A percentile compares a stretch with the other conserved stretches of the same genome.
Conservation (phyloP, 176 grass and related monocot genomes). For the Bonia amplexicaulis region DNA sequence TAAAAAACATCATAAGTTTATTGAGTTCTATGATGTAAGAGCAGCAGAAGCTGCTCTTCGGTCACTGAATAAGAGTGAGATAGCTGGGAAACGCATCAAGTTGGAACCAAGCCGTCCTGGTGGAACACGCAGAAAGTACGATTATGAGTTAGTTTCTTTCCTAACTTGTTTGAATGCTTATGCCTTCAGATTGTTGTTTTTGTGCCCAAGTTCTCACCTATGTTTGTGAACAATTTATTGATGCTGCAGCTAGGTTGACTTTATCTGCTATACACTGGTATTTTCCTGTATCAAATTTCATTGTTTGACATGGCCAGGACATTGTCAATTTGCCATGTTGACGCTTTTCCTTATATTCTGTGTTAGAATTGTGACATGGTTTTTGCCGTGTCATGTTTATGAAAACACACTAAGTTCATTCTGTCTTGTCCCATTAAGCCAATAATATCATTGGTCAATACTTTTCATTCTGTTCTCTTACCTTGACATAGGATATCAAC, state of each 20-base stretch:
- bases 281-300: background rate
- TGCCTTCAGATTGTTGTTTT: background rate
- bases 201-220: background rate
- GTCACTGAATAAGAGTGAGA: constrained; percentile 88
- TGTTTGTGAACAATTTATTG: constrained; percentile 13
- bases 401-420: background rate
- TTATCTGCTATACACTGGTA: background rate
- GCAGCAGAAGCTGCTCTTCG: constrained; percentile 87
- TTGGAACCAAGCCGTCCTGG: constrained; percentile 89
- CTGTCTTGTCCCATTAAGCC: background rate
- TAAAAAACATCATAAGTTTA: constrained; percentile 96
- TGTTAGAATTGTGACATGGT: background rate
- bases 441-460: background rate
- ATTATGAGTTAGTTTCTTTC: constrained; percentile 7
- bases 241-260: background rate
- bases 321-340: background rate
- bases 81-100: constrained; percentile 92
- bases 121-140: constrained; percentile 86
- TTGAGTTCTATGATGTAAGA: constrained; percentile 96
- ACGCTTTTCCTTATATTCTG: background rate
- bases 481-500: background rate
- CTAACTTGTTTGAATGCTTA: constrained; percentile 8
- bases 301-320: background rate
- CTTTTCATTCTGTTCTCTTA: background rate
- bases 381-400: background rate